These are phyloP conservation scores for Aspergillus haitiensis DNA, from an alignment of 495 filamentous ascomycete genomes.

Conservation along the genomic window DNA sequence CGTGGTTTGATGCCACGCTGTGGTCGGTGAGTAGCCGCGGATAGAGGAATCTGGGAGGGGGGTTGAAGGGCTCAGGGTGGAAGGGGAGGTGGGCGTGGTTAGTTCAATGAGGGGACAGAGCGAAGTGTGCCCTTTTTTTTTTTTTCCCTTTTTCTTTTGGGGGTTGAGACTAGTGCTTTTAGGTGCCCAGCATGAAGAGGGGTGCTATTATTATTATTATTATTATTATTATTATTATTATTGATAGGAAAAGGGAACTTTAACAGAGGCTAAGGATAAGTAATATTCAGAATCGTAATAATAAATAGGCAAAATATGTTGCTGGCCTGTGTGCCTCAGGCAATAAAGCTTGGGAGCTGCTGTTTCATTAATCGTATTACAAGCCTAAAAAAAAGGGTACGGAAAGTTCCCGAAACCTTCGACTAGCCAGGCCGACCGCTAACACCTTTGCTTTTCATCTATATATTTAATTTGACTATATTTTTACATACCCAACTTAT, in stretches of 20 bases:
- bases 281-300: too few species aligned
- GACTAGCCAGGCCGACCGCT: neutral
- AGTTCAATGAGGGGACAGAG: constrained; percentile 5
- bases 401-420: constrained; percentile 1
- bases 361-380: neutral
- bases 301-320: constrained; percentile 2
- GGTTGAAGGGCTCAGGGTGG: neutral
- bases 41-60: constrained; percentile 2
- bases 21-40: constrained; percentile 21
- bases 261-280: neutral
- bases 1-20: constrained; percentile 18
- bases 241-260: constrained; percentile 3
- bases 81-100: constrained; percentile 13
- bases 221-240: neutral
- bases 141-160: neutral
- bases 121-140: constrained; percentile 2
- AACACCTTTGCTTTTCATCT: too few species aligned
- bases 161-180: neutral
- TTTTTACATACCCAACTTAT: neutral
- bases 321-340: neutral
- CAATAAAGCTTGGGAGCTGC: neutral
- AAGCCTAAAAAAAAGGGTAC: neutral
- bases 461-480: too few species aligned
- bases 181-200: neutral
- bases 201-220: constrained; percentile 2